Evolutionary conservation across 352 stramenopile genomes (phyloP), one percentile per base, ranked within the genome.

Genomic region (Phytopythium cucurbitacearum): DNA sequence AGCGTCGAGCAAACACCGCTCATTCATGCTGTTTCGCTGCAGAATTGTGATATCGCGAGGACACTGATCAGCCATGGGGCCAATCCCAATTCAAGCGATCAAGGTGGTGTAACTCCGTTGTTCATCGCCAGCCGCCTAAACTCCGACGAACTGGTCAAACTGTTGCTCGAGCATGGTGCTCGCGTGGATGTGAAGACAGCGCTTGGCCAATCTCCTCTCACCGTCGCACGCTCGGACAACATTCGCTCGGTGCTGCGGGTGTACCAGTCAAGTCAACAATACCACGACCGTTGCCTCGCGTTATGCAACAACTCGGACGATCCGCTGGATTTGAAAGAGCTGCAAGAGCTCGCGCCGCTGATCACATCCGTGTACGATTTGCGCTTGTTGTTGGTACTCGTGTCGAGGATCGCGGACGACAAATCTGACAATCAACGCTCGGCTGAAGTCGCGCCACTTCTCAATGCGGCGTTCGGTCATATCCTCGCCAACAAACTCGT

Each of bases 311-410:
- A 65, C n/a, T 21, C 12, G 3, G 61, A 40, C n/a, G 11, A 47
- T 13, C 36, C 43, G n/a, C 15, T 62, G 8, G 49, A 53, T 2
- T 12, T 59, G 35, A 40, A 39, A 0, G 47, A 53, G 12, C 38
- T 77, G 34, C 40, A 32, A 0, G 48, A 60, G 32, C 50, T 78
- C 7, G 16, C 70, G 33, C 57, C 59, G 5, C 42, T 72, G 0
- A 55, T 74, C 36, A 78, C 69, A 4, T 74, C 59, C 2, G 65
- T 74, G 10, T 67, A 69, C 42, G 65, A 77, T 42, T 45, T 78
- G 4, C 57, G 59, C 1, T 36, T 60, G 48, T 50, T 74, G 13
- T 50, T 73, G 34, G 59, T 46, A 0, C 44, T 46, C 7, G 15
- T 47, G 33, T 21, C 51, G 5, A 44, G 40, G n/a, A 15, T 12